A percentile compares a stretch with the other conserved stretches of the same genome.
Evolutionary conservation across 441 rosid species (phyloP).

Genomic region (Pelargonium australe): DNA sequence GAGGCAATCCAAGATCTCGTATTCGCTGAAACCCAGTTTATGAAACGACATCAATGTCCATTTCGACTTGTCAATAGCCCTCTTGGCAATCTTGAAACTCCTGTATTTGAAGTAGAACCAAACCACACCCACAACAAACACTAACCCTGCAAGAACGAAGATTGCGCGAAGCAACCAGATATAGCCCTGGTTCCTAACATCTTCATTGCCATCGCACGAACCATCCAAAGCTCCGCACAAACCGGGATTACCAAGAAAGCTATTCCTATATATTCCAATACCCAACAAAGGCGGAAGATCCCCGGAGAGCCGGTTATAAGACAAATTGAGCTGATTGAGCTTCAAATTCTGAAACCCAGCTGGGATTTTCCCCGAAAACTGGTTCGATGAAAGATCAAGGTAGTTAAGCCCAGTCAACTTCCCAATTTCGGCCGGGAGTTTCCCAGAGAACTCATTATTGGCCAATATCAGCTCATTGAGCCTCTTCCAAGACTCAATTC

Average conservation of each 20-base stretch:
- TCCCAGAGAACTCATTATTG: slow-evolving; percentile 48
- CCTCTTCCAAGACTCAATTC: slow-evolving; percentile 62
- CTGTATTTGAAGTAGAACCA: slow-evolving; percentile 80
- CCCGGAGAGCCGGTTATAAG: slow-evolving; percentile 61
- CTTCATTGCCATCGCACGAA: slow-evolving; percentile 42
- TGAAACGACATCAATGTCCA: slow-evolving; percentile 97
- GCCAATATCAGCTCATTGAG: slow-evolving; percentile 77
- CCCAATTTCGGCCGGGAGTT: slow-evolving; percentile 59
- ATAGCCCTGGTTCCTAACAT: slow-evolving; percentile 46
- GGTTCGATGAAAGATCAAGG: slow-evolving; percentile 74
- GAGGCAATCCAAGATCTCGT: slow-evolving; percentile 68
- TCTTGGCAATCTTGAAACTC: slow-evolving; percentile 52
- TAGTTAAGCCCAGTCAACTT: slow-evolving; percentile 68
- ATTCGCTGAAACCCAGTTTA: slow-evolving; percentile 76
- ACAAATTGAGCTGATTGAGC: slow-evolving; percentile 78
- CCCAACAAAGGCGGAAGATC: slow-evolving; percentile 57
- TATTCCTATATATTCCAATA: slow-evolving; percentile 46
- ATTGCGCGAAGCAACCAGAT: slow-evolving; percentile 67
- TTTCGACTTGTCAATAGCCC: slow-evolving; percentile 62
- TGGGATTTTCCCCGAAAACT: slow-evolving; percentile 61
- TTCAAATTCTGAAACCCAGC: slow-evolving; percentile 62
- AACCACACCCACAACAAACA: slow-evolving; percentile 56
- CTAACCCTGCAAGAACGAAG: slow-evolving; percentile 56
- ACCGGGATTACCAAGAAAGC: slow-evolving; percentile 75
- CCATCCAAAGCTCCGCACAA: slow-evolving; percentile 66